phyloP scores from a whole-genome alignment of 176 grass and related monocot genomes.

The Aegilops longissima region DNA sequence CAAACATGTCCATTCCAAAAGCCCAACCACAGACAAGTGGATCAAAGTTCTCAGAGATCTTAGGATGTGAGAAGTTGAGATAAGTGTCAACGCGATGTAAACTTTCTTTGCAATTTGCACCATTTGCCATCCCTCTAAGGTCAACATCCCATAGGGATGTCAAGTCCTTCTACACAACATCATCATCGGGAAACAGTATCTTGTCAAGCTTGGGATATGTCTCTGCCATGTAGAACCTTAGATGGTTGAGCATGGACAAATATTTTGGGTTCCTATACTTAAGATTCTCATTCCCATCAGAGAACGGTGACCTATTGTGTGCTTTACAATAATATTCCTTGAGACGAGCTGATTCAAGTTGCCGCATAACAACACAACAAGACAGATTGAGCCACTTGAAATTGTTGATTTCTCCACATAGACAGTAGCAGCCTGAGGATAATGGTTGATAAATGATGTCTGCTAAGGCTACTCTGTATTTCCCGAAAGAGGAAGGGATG shows the following conservation, averaged over 20 bases:
- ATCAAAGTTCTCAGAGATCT: conserved; percentile 87
- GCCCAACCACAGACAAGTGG: conserved; percentile 94
- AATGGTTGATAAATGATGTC: too few relatives aligned
- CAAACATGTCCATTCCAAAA: conserved; percentile 98
- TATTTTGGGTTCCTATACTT: conserved; percentile 98
- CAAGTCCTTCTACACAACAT: conserved; percentile 90
- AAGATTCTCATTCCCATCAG: conserved; percentile 82
- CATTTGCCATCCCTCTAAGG: conserved; percentile 95
- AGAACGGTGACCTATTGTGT: conserved; percentile 79
- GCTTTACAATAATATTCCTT: conserved; percentile 99
- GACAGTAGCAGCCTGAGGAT: conserved; percentile 39
- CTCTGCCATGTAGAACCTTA: conserved; percentile 97
- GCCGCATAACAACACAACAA: conserved; percentile 85
- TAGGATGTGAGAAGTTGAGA: conserved; percentile 84
- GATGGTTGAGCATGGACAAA: conserved; percentile 93
- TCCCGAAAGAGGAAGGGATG: too few relatives aligned
- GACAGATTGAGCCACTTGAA: conserved; percentile 98
- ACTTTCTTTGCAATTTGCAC: conserved; percentile 96
- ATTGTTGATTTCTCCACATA: conserved; percentile 89
- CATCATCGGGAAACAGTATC: conserved; percentile 95
- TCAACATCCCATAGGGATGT: conserved; percentile 74
- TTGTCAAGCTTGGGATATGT: conserved; percentile 91
- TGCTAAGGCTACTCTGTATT: too few relatives aligned
- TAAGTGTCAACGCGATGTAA: conserved; percentile 98
- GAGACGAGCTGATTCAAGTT: conserved; percentile 87